Evolutionary conservation across 805 yeast species (phyloP), one percentile per base, ranked within the genome.

Genomic region (Pichia eremophila): DNA sequence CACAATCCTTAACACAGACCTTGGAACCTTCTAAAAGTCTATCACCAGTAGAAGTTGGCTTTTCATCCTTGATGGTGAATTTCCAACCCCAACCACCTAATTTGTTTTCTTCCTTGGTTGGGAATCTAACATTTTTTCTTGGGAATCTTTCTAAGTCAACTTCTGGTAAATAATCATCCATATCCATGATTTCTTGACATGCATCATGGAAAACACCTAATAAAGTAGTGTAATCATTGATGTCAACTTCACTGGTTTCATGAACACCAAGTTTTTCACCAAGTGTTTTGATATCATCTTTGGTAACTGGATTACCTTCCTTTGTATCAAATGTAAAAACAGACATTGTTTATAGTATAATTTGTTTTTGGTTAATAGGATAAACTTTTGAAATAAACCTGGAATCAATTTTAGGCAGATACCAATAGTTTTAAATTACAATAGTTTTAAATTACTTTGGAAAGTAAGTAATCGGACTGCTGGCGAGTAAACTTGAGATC

Each of bases 1-100:
- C 31, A 46, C 67, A 63, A 46, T 67, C 71, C 46, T 67, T 67
- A 17, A 67, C 53, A 37, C 58, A 63, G 39, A 67, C 52, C 14
- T 59, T 58, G 34, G 48, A 44, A 2, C 67, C 67, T 4, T 52
- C 50, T n/a, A 67, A 52, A 10, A 40, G 31, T 40, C 42, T 25
- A 12, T 34, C 27, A 11, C 22, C 22, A 19, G 78, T 2, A 54
- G 45, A 11, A 29, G 31, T 46, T 8, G 53, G 52, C 29, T 55
- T 52, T 14, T 50, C 36, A 47, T 63, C 63, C 48, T 57, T 49
- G 18, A 67, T 57, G 10, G 55, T 56, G 9, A 46, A 51, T 45
- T 50, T 48, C 39, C 51, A 50, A 8, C 52, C 57, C 70, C 71
- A 67, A 6, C 68, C 71, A 39, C 64, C 63, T 32, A 57, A 48